Conservation (phyloP, 352 stramenopile species). For the Phytophthora aleatoria region DNA sequence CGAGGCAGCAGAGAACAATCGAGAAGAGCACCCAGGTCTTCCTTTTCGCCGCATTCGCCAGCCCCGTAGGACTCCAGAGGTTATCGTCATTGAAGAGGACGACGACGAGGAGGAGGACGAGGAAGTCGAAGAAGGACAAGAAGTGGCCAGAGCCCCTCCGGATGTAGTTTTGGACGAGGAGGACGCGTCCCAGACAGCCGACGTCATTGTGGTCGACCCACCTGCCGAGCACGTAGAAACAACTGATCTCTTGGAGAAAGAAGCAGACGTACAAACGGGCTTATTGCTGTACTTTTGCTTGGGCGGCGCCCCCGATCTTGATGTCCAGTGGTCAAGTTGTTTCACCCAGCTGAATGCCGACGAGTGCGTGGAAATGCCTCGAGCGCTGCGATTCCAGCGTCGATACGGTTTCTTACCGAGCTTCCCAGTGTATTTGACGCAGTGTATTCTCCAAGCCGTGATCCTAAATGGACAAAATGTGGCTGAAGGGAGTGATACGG, state of each 20-base stretch:
- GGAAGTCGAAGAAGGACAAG: slow-evolving; percentile 42
- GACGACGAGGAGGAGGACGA: slow-evolving; percentile 38
- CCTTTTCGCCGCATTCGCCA: slow-evolving; percentile 38
- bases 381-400: slow-evolving; percentile 42
- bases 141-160: slow-evolving; percentile 31
- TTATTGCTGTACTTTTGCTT: slow-evolving; percentile 66
- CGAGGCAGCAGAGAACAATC: slow-evolving; percentile 7
- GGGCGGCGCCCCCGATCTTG: slow-evolving; percentile 55
- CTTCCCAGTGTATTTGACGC: slow-evolving; percentile 50
- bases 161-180: slow-evolving; percentile 55
- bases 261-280: slow-evolving; percentile 49
- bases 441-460: slow-evolving; percentile 60
- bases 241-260: slow-evolving; percentile 39
- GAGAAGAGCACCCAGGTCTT: slow-evolving; percentile 10
- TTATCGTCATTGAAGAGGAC: slow-evolving; percentile 79
- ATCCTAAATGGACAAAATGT: slow-evolving; percentile 37
- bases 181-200: slow-evolving; percentile 11
- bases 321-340: slow-evolving; percentile 43
- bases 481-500: neutral
- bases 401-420: slow-evolving; percentile 41
- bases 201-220: slow-evolving; percentile 15
- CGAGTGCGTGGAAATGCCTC: slow-evolving; percentile 53
- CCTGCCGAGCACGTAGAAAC: slow-evolving; percentile 20
- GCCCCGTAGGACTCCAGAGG: slow-evolving; percentile 34
- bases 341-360: slow-evolving; percentile 41